These are phyloP conservation scores for Neofusicoccum sp. DNA, from an alignment of 2,329 filamentous ascomycete genomes.

Conservation along the genomic window DNA sequence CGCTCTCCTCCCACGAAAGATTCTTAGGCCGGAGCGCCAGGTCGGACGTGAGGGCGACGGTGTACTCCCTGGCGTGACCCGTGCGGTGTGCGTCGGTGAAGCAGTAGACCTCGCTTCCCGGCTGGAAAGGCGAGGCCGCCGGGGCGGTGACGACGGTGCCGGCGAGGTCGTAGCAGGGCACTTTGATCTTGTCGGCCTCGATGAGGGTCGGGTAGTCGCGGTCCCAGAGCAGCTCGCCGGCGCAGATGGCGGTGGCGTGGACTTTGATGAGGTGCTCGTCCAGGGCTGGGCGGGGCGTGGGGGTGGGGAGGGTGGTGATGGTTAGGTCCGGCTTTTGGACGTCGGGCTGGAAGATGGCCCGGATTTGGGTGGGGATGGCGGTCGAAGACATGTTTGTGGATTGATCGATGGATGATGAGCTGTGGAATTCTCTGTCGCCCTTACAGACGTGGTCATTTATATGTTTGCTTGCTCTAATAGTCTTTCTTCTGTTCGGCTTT, in stretches of 20 bases:
- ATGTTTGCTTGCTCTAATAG: no score
- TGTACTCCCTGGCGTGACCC: no score
- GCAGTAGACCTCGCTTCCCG: constrained; percentile 27
- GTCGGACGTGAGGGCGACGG: no score
- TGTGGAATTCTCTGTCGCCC: constrained; percentile 22
- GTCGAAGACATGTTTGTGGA: constrained; percentile 23
- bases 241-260: constrained; percentile 40
- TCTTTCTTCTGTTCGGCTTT: no score
- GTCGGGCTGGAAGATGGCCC: neutral
- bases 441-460: no score
- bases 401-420: constrained; percentile 20
- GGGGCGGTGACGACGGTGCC: constrained; percentile 42
- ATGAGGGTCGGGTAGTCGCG: neutral
- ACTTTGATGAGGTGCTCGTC: constrained; percentile 43
- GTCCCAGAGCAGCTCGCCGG: constrained; percentile 45
- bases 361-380: neutral
- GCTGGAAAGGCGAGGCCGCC: constrained; percentile 38
- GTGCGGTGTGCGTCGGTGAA: no score
- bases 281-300: no score
- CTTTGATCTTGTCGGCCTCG: constrained; percentile 25
- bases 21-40: no score
- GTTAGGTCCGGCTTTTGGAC: neutral
- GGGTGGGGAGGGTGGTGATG: neutral
- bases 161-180: constrained; percentile 44
- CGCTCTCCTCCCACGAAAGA: no score